Base-by-base conservation (phyloP, 768 basidiomycete species). In the Collybia nuda region DNA sequence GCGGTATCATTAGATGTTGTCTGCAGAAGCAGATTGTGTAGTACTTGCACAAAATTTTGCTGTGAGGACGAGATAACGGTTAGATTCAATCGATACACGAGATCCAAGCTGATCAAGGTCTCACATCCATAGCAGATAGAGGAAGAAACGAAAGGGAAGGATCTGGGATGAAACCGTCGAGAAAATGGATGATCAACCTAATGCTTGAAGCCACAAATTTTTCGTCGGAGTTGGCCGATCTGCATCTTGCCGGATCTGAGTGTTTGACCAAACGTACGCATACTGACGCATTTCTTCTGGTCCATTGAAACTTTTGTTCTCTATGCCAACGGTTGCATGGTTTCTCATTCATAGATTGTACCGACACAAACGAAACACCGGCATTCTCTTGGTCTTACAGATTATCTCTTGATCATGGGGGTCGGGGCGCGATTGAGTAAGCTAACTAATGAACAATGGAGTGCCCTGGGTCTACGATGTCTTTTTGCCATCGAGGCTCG, bases 1-100 rank as follows among this genome's bases (percentile, higher is more conserved):
- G 79, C 75, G 38, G 96, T 98, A 73, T 99, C 93, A 60, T 90
- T 90, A 35, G 88, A 85, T 48, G 86, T 86, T 19, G 88, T 88
- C 66, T 92, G 91, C 52, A 88, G 73, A 46, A 99, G 86, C 53
- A 97, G 82, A 70, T 80, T 78, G 72, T 96, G 91, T 56, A 98
- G 73, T 58, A 79, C 79, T 70, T 93, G 86, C 58, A 90, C 80
- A 68, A 83, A 94, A 68, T 68, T 78, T 28, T 83, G 78, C 88
- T 91, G 57, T 23, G 64, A 42, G 54, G 58, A 48, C 55, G 56
- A 50, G 39, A 47, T 48, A n/a, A 28, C 49, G 53, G 67, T 66
- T 48, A 59, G 57, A 22, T 18, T 39, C 40, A 26, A 29, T 28
- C 48, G 37, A 56, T 43, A 36, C n/a, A 7, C 3, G 23, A 44